Evolutionary conservation across 1,139 yeast genomes (phyloP).

Genomic region (Candida pseudoviswanathii): DNA sequence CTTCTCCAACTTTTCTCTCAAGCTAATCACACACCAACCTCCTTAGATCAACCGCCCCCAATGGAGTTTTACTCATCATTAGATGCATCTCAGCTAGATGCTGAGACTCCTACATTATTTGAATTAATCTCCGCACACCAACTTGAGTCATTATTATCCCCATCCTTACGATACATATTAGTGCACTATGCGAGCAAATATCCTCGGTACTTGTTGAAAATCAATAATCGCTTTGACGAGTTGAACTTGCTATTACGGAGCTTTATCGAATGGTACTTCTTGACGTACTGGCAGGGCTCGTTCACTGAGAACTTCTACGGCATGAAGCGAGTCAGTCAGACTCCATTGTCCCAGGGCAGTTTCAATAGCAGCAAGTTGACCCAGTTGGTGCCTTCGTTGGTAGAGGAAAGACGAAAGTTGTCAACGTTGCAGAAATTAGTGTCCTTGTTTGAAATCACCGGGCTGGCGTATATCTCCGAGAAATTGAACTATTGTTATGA

Average conservation of each 20-base stretch:
- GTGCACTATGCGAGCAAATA: slow-evolving; percentile 81
- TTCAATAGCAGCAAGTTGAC: slow-evolving; percentile 39
- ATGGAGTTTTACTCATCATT: slow-evolving; percentile 87
- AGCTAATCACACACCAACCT: no score
- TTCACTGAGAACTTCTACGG: slow-evolving; percentile 95
- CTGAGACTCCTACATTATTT: slow-evolving; percentile 78
- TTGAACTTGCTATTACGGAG: slow-evolving; percentile 64
- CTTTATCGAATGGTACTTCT: slow-evolving; percentile 71
- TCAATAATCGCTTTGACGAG: slow-evolving; percentile 79
- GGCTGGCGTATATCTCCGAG: slow-evolving; percentile 67
- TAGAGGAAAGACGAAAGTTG: slow-evolving; percentile 59
- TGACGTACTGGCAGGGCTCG: slow-evolving; percentile 77
- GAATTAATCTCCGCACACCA: slow-evolving; percentile 83
- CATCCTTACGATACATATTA: slow-evolving; percentile 77
- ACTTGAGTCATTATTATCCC: slow-evolving; percentile 74
- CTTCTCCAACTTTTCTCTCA: slow-evolving; percentile 3
- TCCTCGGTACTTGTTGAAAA: slow-evolving; percentile 65
- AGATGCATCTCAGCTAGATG: slow-evolving; percentile 74
- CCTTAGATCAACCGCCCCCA: no score
- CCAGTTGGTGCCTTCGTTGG: slow-evolving; percentile 48
- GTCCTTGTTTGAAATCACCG: slow-evolving; percentile 64
- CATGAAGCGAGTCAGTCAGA: slow-evolving; percentile 60
- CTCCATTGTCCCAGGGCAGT: slow-evolving; percentile 34
- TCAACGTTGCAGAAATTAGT: slow-evolving; percentile 56
- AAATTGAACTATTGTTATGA: slow-evolving; percentile 72